Conservation (phyloP, 495 filamentous ascomycete genomes). For the Cairneyella variabilis region DNA sequence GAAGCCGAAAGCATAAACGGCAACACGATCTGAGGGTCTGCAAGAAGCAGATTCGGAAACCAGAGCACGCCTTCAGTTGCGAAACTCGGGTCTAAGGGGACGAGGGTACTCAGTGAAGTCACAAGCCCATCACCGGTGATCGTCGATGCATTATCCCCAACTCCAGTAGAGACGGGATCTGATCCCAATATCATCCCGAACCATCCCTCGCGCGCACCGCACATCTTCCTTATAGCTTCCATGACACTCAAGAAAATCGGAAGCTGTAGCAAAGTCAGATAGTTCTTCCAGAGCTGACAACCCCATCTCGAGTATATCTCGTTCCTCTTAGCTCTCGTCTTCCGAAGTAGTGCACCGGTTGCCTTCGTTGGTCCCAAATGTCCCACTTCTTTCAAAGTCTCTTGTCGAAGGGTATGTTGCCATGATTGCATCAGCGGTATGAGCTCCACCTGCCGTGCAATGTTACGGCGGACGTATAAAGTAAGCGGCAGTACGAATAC, state of each 20-base stretch:
- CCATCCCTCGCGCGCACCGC: slow-evolving; percentile 51
- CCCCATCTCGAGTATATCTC: slow-evolving; percentile 42
- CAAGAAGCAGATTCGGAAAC: slow-evolving; percentile 70
- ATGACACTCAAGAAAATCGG: slow-evolving; percentile 68
- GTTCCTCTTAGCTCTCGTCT: slow-evolving; percentile 27
- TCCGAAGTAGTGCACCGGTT: slow-evolving; percentile 22
- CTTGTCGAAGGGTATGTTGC: slow-evolving; percentile 23
- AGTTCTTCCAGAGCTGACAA: slow-evolving; percentile 49
- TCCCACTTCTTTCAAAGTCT: slow-evolving; percentile 19
- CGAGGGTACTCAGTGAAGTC: neutral
- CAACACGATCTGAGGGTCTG: slow-evolving; percentile 67
- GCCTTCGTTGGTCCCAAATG: slow-evolving; percentile 20
- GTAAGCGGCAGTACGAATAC: slow-evolving; percentile 55
- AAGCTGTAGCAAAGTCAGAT: slow-evolving; percentile 41
- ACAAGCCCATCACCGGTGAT: slow-evolving; percentile 5
- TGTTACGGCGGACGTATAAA: slow-evolving; percentile 44
- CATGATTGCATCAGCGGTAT: slow-evolving; percentile 49
- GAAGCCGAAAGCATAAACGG: slow-evolving; percentile 53
- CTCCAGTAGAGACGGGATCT: slow-evolving; percentile 1
- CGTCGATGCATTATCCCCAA: neutral
- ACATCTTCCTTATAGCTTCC: slow-evolving; percentile 63
- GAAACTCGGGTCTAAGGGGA: slow-evolving; percentile 48
- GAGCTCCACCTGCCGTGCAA: slow-evolving; percentile 41
- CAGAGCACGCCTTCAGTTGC: slow-evolving; percentile 71
- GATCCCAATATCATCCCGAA: slow-evolving; percentile 34